phyloP scores from a whole-genome alignment of 1,284 basidiomycete genomes.

The Sporisorium scitamineum region DNA sequence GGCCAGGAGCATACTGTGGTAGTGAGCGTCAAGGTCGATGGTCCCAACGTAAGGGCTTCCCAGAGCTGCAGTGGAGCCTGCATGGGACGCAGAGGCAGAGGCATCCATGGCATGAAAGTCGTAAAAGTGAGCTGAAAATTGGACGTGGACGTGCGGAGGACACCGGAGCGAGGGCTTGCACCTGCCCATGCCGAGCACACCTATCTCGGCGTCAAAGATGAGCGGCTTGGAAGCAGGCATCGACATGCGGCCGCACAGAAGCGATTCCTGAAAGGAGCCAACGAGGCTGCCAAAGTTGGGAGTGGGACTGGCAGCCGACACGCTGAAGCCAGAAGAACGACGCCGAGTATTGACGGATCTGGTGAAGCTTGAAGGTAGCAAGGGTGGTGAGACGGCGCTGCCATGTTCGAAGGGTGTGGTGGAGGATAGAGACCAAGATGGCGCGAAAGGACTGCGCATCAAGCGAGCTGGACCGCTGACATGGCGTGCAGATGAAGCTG shows the following conservation, averaged over 20 bases:
- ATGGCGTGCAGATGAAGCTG: conserved; percentile 20
- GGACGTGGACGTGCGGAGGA: conserved; percentile 67
- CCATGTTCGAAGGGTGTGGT: conserved; percentile 1
- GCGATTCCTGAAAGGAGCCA: conserved; percentile 70
- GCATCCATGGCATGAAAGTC: conserved; percentile 41
- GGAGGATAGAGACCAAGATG: conserved; percentile 14
- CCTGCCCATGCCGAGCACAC: conserved; percentile 64
- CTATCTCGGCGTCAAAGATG: conserved; percentile 68
- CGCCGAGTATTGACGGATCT: conserved; percentile 35
- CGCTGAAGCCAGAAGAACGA: conserved; percentile 32
- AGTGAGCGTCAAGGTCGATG: conserved; percentile 69
- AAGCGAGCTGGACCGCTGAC: conserved; percentile 37
- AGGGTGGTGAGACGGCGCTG: conserved; percentile 24
- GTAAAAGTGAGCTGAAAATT: conserved; percentile 69
- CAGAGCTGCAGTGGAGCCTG: conserved; percentile 30
- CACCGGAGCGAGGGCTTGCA: conserved; percentile 59
- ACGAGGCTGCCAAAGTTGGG: conserved; percentile 62
- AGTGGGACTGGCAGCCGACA: conserved; percentile 26
- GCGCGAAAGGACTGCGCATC: conserved; percentile 23
- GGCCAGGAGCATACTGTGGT: conserved; percentile 36
- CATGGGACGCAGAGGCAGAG: conserved; percentile 3
- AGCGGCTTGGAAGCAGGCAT: conserved; percentile 65
- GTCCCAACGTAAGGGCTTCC: conserved; percentile 70
- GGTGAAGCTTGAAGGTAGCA: conserved; percentile 25
- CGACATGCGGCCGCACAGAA: conserved; percentile 68